These are phyloP conservation scores for Phanerochaete sordida DNA, from an alignment of 768 basidiomycete genomes.

Conservation along the genomic window DNA sequence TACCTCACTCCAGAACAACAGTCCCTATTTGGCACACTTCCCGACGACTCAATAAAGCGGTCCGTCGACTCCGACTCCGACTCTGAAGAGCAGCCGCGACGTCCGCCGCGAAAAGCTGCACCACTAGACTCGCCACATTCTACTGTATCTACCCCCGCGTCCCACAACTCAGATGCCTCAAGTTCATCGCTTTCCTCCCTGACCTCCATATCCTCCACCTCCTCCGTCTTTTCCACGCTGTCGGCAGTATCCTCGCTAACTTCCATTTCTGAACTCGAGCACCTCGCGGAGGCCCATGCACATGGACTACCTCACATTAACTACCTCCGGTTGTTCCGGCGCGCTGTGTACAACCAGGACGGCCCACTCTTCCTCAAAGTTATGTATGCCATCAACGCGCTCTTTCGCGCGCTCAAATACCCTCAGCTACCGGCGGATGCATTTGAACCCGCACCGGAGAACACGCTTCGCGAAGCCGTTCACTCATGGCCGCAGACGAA, in stretches of 20 bases:
- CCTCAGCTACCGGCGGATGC: constrained; percentile 51
- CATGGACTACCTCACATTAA: constrained; percentile 24
- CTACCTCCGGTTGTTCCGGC: constrained; percentile 59
- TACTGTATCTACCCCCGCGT: constrained; percentile 20
- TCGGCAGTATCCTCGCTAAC: constrained; percentile 28
- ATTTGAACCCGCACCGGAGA: constrained; percentile 41
- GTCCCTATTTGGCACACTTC: constrained; percentile 63
- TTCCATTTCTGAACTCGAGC: constrained; percentile 11
- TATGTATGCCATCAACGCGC: constrained; percentile 56
- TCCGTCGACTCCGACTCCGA: constrained; percentile 21
- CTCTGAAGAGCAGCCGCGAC: constrained; percentile 13
- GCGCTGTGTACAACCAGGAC: constrained; percentile 64
- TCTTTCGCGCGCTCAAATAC: constrained; percentile 65
- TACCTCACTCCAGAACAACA: constrained; percentile 69
- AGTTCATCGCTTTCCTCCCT: constrained; percentile 28
- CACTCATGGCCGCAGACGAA: constrained; percentile 49
- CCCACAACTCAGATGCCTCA: constrained; percentile 21
- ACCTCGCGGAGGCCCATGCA: constrained; percentile 13
- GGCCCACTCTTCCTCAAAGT: constrained; percentile 69
- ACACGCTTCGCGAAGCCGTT: constrained; percentile 46
- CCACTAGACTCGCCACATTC: not conserved
- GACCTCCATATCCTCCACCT: constrained; percentile 31
- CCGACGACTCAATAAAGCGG: constrained; percentile 30
- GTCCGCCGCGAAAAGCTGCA: not conserved
- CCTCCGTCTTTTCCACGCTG: constrained; percentile 31